phyloP scores from a whole-genome alignment of 495 filamentous ascomycete genomes.

The Barbatosphaeria neglecta region DNA sequence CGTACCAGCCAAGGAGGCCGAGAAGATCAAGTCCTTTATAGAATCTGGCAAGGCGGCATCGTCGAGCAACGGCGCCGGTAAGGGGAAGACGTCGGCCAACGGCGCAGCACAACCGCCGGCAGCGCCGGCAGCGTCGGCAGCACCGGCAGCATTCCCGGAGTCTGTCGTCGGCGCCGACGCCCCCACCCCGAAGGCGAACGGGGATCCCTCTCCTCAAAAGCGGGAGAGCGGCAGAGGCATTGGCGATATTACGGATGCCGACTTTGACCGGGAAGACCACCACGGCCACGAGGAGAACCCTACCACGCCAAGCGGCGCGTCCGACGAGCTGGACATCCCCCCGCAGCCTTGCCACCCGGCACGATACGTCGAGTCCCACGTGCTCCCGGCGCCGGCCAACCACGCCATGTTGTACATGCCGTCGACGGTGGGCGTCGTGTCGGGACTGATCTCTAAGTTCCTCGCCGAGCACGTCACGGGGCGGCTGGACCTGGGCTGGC shows the following conservation, averaged over 20 bases:
- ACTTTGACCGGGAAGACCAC: constrained; percentile 11
- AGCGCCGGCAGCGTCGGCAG: no score
- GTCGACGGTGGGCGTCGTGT: constrained; percentile 59
- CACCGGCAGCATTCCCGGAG: constrained; percentile 1
- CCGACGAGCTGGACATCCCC: constrained; percentile 26
- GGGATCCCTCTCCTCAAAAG: not conserved
- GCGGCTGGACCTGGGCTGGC: constrained; percentile 76
- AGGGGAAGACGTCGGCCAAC: no score
- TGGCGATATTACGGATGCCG: constrained; percentile 22
- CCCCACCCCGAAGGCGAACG: not conserved
- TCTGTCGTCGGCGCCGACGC: constrained; percentile 22
- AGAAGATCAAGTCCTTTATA: constrained; percentile 40
- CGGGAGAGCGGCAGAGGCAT: constrained; percentile 6
- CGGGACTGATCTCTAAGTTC: constrained; percentile 75
- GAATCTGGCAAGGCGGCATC: constrained; percentile 12
- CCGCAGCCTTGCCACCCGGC: constrained; percentile 24
- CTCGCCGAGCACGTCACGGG: constrained; percentile 61
- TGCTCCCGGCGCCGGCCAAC: constrained; percentile 67
- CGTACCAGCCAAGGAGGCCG: constrained; percentile 57
- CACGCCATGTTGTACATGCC: constrained; percentile 80
- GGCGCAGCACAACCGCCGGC: no score
- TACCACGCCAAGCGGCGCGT: constrained; percentile 18
- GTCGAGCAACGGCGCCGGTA: no score
- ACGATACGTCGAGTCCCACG: constrained; percentile 54
- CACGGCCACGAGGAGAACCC: constrained; percentile 28